phyloP scores from a whole-genome alignment of 306 rosid species.

The Pachyrhizus erosus region DNA sequence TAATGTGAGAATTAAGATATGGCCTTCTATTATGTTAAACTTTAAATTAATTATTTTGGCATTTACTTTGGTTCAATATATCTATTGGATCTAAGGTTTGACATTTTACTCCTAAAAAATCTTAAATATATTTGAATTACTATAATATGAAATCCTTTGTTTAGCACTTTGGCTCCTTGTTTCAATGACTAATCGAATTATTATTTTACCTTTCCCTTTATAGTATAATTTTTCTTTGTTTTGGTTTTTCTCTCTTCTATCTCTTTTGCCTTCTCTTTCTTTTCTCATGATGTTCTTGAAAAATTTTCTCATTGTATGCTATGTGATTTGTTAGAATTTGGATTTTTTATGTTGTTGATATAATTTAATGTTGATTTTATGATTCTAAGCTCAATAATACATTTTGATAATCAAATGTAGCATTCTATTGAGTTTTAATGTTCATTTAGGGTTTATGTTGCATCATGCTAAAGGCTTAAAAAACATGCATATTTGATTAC shows the following conservation, averaged over 20 bases:
- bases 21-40: not conserved
- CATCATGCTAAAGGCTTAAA: constrained; percentile 17
- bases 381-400: not conserved
- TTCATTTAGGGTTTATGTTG: not conserved
- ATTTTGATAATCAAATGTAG: constrained; percentile 3
- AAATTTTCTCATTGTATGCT: not conserved
- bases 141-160: not conserved
- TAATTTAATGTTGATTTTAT: not conserved
- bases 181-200: not conserved
- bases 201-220: not conserved
- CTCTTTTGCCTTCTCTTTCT: not conserved
- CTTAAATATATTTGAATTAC: not conserved
- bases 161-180: not conserved
- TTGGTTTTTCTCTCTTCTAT: not conserved
- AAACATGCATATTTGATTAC: not conserved
- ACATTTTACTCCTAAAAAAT: not conserved
- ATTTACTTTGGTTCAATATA: not conserved
- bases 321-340: not conserved
- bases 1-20: not conserved
- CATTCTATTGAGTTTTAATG: not conserved
- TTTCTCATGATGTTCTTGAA: not conserved
- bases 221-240: not conserved
- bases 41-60: not conserved
- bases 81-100: not conserved
- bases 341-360: not conserved